A percentile compares a stretch with the other conserved stretches of the same genome.
Evolutionary conservation across 192 early-diverging fungal species (phyloP).

Genomic region (Mortierella hygrophila): DNA sequence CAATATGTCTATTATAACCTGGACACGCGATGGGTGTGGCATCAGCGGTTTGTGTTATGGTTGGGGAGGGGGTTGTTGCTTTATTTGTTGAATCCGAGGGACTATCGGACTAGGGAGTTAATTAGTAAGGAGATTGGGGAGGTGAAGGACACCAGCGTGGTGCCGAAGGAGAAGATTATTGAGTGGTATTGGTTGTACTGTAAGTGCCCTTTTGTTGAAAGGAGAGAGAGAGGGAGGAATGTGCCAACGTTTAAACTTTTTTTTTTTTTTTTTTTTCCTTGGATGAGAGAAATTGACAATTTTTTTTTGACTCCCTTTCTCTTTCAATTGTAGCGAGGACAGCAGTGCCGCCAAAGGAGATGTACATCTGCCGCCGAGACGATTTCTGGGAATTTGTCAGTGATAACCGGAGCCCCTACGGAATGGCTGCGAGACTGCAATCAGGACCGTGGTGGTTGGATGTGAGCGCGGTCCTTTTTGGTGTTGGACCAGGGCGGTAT

Average conservation of each 20-base stretch:
- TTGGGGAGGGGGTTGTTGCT: neutral
- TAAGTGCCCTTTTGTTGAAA: neutral
- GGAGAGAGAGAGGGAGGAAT: neutral
- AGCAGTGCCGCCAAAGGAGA: neutral
- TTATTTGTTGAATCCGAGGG: neutral
- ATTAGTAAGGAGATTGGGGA: neutral
- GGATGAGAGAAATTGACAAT: neutral
- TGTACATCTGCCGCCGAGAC: neutral
- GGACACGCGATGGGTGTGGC: conserved; percentile 1
- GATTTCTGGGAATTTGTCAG: neutral
- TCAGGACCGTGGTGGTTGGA: neutral
- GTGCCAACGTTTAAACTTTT: no score
- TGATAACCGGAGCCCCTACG: neutral
- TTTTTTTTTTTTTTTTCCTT: neutral
- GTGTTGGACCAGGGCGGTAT: neutral
- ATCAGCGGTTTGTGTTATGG: neutral
- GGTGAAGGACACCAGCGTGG: neutral
- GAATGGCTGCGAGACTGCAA: neutral
- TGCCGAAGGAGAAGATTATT: neutral
- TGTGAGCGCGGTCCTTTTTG: neutral
- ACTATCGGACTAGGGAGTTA: neutral
- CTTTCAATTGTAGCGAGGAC: neutral
- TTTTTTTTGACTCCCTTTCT: neutral
- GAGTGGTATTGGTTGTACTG: neutral
- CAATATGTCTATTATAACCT: neutral